Percentiles rank a stretch among this genome's conserved stretches.
Conservation (phyloP, 768 basidiomycete species). For the Panellus pusillus region DNA sequence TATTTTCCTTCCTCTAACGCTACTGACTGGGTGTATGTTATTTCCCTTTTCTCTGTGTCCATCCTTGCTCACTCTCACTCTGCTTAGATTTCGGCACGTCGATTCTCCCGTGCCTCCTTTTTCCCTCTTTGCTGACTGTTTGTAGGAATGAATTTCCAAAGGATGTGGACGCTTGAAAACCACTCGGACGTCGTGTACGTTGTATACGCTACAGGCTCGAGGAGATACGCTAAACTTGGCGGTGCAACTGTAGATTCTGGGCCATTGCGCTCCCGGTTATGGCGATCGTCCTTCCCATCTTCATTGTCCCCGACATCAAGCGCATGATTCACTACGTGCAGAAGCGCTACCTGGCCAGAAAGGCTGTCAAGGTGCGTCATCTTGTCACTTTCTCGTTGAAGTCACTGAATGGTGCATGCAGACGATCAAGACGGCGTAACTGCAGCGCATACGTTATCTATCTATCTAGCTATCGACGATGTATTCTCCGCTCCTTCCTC, state of each 20-base stretch:
- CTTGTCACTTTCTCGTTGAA: not conserved
- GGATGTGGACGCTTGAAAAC: slow-evolving; percentile 49
- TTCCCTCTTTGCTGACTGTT: not conserved
- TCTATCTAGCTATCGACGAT: too few species aligned
- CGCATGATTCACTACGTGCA: slow-evolving; percentile 45
- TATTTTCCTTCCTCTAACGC: slow-evolving; percentile 68
- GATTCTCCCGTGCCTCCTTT: too few species aligned
- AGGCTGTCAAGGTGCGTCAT: slow-evolving; percentile 13
- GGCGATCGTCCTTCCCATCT: slow-evolving; percentile 50
- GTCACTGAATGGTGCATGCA: not conserved
- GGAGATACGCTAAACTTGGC: not conserved
- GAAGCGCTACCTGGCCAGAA: slow-evolving; percentile 36
- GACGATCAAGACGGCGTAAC: not conserved
- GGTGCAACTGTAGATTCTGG: slow-evolving; percentile 56
- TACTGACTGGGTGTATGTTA: slow-evolving; percentile 67
- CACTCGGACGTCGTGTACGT: slow-evolving; percentile 50
- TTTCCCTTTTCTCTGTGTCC: slow-evolving; percentile 20
- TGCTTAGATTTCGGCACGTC: not conserved
- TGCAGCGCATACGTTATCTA: too few species aligned
- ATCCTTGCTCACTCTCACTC: not conserved
- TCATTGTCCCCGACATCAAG: slow-evolving; percentile 51
- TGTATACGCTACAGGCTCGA: not conserved
- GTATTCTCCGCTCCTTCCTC: too few species aligned
- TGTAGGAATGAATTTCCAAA: slow-evolving; percentile 60
- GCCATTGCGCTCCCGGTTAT: slow-evolving; percentile 61